Percentiles rank a stretch among this genome's conserved stretches.
Conservation (phyloP, 31 red algal genomes). For the Odonthalia washingtoniensis region DNA sequence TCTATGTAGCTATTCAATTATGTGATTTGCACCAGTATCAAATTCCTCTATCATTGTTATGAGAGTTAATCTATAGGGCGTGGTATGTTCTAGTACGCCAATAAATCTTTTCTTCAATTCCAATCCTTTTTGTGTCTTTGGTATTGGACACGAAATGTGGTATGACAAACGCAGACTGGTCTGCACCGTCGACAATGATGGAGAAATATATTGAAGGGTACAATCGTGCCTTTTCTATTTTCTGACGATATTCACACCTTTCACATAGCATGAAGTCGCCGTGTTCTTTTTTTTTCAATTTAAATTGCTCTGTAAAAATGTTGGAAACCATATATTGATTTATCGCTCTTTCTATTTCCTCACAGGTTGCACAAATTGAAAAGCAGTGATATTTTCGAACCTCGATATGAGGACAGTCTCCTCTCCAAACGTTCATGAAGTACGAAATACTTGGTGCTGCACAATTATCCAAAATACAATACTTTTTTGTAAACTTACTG, state of each 20-base stretch:
- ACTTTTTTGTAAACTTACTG: too few species aligned
- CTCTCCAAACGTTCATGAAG: too few species aligned
- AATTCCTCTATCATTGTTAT: not conserved
- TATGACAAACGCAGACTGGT: not conserved
- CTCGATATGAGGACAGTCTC: too few species aligned
- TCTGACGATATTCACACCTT: not conserved
- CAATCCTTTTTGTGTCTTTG: not conserved
- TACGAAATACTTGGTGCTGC: too few species aligned
- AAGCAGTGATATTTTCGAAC: too few species aligned
- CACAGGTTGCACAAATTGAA: too few species aligned
- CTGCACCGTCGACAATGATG: not conserved
- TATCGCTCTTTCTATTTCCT: too few species aligned
- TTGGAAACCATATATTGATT: too few species aligned
- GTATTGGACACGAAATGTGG: slow-evolving; percentile 1
- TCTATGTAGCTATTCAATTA: not conserved
- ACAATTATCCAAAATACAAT: too few species aligned
- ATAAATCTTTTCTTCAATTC: not conserved
- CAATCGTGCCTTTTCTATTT: not conserved
- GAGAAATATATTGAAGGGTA: not conserved
- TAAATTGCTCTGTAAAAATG: too few species aligned
- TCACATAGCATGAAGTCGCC: too few species aligned
- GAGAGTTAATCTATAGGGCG: not conserved
- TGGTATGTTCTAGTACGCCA: not conserved
- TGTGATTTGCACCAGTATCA: not conserved
- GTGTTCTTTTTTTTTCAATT: too few species aligned